phyloP scores from a whole-genome alignment of 345 rosid genomes.

The Acer negundo region DNA sequence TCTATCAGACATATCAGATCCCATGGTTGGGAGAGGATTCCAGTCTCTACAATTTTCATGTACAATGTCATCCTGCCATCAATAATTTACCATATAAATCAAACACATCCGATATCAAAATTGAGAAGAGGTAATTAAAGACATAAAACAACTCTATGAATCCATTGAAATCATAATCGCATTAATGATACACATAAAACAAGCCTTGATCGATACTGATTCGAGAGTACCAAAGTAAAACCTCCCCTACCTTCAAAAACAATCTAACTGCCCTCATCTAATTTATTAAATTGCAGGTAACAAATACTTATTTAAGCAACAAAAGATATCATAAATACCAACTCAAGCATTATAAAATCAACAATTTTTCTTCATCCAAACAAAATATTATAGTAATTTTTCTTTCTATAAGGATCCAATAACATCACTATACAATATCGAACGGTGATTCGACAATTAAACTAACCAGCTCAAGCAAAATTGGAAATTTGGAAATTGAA shows the following conservation, averaged over 20 bases:
- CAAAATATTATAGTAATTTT: background rate
- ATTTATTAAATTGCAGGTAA: no score
- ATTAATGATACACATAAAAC: background rate
- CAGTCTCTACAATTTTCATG: conserved; percentile 26
- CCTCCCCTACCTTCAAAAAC: background rate
- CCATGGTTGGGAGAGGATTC: conserved; percentile 41
- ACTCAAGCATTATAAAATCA: no score
- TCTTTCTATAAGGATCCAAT: background rate
- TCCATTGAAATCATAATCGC: background rate
- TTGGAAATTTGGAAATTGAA: background rate
- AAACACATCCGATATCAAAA: background rate
- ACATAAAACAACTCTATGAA: background rate
- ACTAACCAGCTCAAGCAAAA: background rate
- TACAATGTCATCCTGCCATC: conserved; percentile 17
- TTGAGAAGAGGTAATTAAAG: background rate
- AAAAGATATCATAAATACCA: background rate
- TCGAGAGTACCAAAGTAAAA: background rate
- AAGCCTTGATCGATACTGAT: background rate
- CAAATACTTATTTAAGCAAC: background rate
- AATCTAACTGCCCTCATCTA: background rate
- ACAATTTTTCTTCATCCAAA: background rate
- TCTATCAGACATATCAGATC: conserved; percentile 57
- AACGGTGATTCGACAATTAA: background rate
- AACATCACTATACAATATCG: background rate
- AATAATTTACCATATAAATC: background rate